Conservation (phyloP, 2,329 filamentous ascomycete genomes). For the Monosporascus ibericus region DNA sequence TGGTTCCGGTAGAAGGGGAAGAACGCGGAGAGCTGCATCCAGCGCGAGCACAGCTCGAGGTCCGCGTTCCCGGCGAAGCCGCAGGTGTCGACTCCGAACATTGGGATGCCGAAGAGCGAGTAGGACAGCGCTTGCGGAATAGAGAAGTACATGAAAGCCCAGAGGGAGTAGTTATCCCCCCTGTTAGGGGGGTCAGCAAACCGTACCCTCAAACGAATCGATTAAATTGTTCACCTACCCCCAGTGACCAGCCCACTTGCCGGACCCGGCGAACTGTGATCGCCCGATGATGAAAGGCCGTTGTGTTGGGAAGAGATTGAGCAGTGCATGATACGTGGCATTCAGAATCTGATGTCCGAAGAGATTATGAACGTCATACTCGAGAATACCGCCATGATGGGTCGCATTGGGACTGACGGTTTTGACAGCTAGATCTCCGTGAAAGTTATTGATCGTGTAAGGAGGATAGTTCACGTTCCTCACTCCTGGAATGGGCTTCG, state of each 20-base stretch:
- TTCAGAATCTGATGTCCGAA: conserved; percentile 71
- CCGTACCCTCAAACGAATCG: background rate
- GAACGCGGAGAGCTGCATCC: conserved; percentile 69
- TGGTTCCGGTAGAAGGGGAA: conserved; percentile 78
- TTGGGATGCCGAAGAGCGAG: conserved; percentile 67
- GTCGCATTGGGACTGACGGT: conserved; percentile 73
- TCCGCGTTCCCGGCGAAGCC: conserved; percentile 64
- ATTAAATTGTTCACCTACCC: conserved; percentile 29
- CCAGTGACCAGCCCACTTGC: conserved; percentile 76
- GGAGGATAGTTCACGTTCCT: conserved; percentile 69
- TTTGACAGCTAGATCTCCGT: conserved; percentile 66
- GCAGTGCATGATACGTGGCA: conserved; percentile 67
- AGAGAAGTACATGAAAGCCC: conserved; percentile 68
- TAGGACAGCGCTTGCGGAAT: conserved; percentile 75
- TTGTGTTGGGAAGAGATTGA: conserved; percentile 56
- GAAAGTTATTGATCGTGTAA: conserved; percentile 68
- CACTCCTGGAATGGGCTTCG: conserved; percentile 54
- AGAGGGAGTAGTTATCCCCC: conserved; percentile 66
- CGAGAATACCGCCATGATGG: conserved; percentile 62
- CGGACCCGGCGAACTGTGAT: conserved; percentile 72
- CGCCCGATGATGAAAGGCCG: conserved; percentile 81
- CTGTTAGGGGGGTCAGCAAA: conserved; percentile 23
- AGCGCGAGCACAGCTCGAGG: conserved; percentile 65
- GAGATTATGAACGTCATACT: conserved; percentile 82
- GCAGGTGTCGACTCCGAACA: conserved; percentile 68